A percentile compares a stretch with the other conserved stretches of the same genome.
Conservation (phyloP, 768 basidiomycete genomes). For the Tulasnella sp. region DNA sequence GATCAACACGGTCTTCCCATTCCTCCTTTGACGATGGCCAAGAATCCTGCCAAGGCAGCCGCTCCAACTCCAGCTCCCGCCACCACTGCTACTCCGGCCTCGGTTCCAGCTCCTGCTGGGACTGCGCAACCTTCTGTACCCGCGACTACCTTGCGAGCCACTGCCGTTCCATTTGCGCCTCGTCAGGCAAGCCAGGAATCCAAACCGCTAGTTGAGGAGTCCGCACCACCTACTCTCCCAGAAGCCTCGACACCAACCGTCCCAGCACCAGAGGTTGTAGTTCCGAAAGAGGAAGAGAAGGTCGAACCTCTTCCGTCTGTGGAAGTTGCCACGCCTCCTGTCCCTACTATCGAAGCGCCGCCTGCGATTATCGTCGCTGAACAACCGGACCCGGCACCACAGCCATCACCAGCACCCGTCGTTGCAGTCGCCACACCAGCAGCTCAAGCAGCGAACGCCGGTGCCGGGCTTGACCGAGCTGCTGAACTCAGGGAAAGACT, state of each 20-base stretch:
- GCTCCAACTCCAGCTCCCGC: neutral
- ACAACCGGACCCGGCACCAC: neutral
- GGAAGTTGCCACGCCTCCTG: neutral
- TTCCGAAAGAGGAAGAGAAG: neutral
- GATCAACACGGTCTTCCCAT: neutral
- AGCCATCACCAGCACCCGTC: neutral
- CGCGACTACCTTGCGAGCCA: neutral
- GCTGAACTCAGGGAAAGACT: neutral
- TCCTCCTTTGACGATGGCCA: conserved; percentile 18
- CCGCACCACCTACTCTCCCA: neutral
- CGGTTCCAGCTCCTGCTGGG: neutral
- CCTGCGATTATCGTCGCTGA: neutral
- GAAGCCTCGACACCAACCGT: neutral
- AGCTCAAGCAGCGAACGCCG: neutral
- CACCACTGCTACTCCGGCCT: neutral
- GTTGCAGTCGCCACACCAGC: neutral
- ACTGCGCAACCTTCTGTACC: neutral
- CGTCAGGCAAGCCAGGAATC: neutral
- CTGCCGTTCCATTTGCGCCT: neutral
- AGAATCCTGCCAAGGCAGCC: neutral
- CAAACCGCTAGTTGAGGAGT: neutral
- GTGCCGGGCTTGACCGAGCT: neutral
- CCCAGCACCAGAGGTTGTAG: neutral
- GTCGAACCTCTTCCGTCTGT: neutral
- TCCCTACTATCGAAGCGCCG: conserved; percentile 14